Evolutionary conservation across 441 rosid species (phyloP), one percentile per base, ranked within the genome.

Genomic region (Raphanus hybrid): DNA sequence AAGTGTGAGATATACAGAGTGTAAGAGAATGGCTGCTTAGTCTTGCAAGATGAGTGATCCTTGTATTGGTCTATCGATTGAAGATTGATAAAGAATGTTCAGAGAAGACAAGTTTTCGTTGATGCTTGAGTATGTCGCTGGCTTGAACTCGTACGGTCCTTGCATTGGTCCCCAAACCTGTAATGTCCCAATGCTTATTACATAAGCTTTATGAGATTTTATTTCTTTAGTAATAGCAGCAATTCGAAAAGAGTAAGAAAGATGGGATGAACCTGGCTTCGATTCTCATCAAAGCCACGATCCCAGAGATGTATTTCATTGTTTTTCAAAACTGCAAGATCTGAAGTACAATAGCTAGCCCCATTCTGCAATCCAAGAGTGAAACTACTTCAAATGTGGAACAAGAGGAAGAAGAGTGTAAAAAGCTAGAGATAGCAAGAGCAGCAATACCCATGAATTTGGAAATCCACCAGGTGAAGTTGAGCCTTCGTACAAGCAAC

Each of bases 91-190:
- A 8, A 93, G 82, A 67, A 87, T 86, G 77, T 86, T 92, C 62
- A 91, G 69, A 65, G 92, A 78, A 29, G 96, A 83, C 79, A 88
- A 80, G 76, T 80, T 77, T 71, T 84, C 92, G 39, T 83, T 86
- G 70, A 78, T 70, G 69, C 87, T 87, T 14, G 95, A 85, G 7
- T 83, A 50, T 20, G 96, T 91, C n/a, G 91, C 93, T 14, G 91
- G 89, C 84, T 92, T 95, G 90, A 92, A 91, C 81, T 95, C 93
- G n/a, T 89, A 91, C 0, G 98, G 95, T 23, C 95, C 90, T 67
- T 74, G 84, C 85, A 86, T 89, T 58, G 85, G 95, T 69, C 94
- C 96, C 97, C 97, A 93, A 65, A 91, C 96, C 98, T 92, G 87
- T 9, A 70, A 82, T 41, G 20, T 61, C 32, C 70, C 71, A n/a